Base-by-base conservation (phyloP, 2,329 filamentous ascomycete genomes). In the Kalmusia sp. region DNA sequence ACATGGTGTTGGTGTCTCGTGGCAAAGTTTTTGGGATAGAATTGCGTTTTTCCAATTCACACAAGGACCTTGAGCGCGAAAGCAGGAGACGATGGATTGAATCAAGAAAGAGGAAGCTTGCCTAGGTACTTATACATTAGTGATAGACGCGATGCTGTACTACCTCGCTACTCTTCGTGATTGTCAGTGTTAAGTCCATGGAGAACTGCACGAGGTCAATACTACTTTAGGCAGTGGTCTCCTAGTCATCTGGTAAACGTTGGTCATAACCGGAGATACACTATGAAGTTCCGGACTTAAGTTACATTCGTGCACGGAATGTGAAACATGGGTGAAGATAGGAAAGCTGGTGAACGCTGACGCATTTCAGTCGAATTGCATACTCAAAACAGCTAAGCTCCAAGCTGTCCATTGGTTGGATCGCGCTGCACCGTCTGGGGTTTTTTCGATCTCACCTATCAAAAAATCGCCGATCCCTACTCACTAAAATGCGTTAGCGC, bases 1-100 rank as follows among this genome's bases (percentile, higher is more conserved):
- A 55, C 82, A 84, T 84, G 25, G 17, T 59, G 6, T 24, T 17
- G 22, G 5, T 14, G 17, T 6, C 1, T 14, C 22, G 7, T 35
- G n/a, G 17, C 12, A 19, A 21, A 14, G 3, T 41, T 15, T 6
- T n/a, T n/a, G n/a, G n/a, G n/a, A n/a, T n/a, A n/a, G n/a, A n/a
- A n/a, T n/a, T n/a, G n/a, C n/a, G n/a, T n/a, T n/a, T n/a, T n/a
- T n/a, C n/a, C n/a, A n/a, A n/a, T n/a, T n/a, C n/a, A n/a, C n/a
- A n/a, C n/a, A n/a, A n/a, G n/a, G n/a, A n/a, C n/a, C n/a, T n/a
- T n/a, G n/a, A n/a, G n/a, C n/a, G n/a, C n/a, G n/a, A n/a, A n/a
- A n/a, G n/a, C n/a, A n/a, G n/a, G n/a, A n/a, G n/a, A n/a, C n/a
- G n/a, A n/a, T n/a, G n/a, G n/a, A n/a, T n/a, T n/a, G n/a, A n/a